Conservation (phyloP, 495 filamentous ascomycete genomes). For the Baudoinia panamericana region DNA sequence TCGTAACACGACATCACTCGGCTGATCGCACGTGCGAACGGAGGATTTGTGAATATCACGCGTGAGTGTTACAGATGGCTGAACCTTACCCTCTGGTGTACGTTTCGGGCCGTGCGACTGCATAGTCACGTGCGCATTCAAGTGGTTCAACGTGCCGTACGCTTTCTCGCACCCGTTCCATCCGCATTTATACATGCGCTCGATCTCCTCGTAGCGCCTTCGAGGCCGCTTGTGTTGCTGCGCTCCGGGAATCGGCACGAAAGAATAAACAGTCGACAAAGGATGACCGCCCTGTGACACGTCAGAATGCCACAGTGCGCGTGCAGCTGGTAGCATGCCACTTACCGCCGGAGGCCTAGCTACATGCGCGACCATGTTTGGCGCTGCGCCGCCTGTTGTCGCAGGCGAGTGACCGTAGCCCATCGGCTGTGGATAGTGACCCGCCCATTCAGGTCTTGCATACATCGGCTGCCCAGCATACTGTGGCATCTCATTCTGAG, state of each 20-base stretch:
- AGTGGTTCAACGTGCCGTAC: slow-evolving; percentile 88
- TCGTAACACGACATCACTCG: too few species aligned
- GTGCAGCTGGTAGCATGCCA: slow-evolving; percentile 5
- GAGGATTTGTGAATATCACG: too few species aligned
- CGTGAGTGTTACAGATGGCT: not conserved
- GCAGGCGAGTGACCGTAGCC: slow-evolving; percentile 46
- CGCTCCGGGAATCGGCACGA: slow-evolving; percentile 93
- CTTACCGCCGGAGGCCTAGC: slow-evolving; percentile 30
- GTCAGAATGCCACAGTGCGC: slow-evolving; percentile 10
- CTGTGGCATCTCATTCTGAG: slow-evolving; percentile 63
- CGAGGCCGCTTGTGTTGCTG: slow-evolving; percentile 95
- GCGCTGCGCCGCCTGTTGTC: slow-evolving; percentile 29
- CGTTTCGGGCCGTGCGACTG: slow-evolving; percentile 86
- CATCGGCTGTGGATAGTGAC: slow-evolving; percentile 41
- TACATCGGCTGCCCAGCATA: slow-evolving; percentile 45
- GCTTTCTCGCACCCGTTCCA: slow-evolving; percentile 98
- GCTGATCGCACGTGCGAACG: too few species aligned
- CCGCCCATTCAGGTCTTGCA: slow-evolving; percentile 64
- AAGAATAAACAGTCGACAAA: slow-evolving; percentile 67
- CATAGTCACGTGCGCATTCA: slow-evolving; percentile 98
- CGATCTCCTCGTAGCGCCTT: slow-evolving; percentile 93
- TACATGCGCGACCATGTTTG: slow-evolving; percentile 27
- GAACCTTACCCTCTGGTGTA: slow-evolving; percentile 80
- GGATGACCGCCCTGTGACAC: slow-evolving; percentile 35
- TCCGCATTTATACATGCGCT: slow-evolving; percentile 99